Evolutionary conservation across 1,284 basidiomycete species (phyloP).

Genomic region (Cutaneotrichosporon sp.): DNA sequence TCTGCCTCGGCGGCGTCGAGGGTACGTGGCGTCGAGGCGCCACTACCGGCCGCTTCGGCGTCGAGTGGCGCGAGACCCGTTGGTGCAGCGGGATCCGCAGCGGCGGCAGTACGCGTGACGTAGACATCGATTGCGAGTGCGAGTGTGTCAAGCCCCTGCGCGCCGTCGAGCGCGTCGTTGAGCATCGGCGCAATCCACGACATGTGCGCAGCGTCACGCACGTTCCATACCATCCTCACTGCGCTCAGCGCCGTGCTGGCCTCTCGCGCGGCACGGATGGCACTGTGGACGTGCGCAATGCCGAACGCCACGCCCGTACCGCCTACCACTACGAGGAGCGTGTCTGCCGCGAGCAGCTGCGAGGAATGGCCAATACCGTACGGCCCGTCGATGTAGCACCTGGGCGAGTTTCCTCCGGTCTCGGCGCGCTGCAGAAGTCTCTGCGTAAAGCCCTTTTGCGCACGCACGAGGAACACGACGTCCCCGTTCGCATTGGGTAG

Average conservation of each 20-base stretch:
- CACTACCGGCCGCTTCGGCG: background rate
- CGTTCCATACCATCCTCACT: conserved; percentile 38
- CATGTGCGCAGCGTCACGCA: conserved; percentile 4
- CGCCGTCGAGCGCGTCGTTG: conserved; percentile 9
- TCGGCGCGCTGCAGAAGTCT: conserved; percentile 22
- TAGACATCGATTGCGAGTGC: conserved; percentile 18
- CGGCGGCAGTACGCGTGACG: conserved; percentile 14
- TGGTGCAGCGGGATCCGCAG: conserved; percentile 9
- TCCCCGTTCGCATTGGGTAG: conserved; percentile 14
- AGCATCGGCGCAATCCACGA: conserved; percentile 17
- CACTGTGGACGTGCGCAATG: conserved; percentile 27
- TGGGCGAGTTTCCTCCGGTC: too few species aligned
- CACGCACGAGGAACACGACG: conserved; percentile 15
- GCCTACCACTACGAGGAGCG: conserved; percentile 39
- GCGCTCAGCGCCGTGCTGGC: conserved; percentile 24
- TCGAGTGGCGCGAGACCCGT: too few species aligned
- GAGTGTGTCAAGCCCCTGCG: conserved; percentile 9
- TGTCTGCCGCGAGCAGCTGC: conserved; percentile 22
- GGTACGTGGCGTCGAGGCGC: conserved; percentile 5
- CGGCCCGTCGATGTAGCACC: conserved; percentile 39
- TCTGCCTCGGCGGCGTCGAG: background rate
- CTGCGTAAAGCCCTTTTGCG: conserved; percentile 32
- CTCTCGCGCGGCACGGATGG: conserved; percentile 24
- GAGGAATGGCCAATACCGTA: conserved; percentile 27
- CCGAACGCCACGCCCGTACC: conserved; percentile 42